These are phyloP conservation scores for Tothia fuscella DNA, from an alignment of 2,329 filamentous ascomycete genomes.

Conservation along the genomic window DNA sequence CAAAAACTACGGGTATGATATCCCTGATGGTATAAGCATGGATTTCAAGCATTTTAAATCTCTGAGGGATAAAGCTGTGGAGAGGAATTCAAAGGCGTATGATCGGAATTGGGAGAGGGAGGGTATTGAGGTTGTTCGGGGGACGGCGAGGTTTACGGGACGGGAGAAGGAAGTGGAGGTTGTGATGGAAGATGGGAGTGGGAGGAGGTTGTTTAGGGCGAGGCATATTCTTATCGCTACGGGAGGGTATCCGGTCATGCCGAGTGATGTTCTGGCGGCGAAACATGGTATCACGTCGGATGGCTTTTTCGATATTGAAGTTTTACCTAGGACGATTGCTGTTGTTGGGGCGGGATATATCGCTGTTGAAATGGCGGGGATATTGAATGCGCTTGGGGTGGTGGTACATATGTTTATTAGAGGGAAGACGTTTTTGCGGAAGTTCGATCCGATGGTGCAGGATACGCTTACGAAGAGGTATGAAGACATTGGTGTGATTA, in stretches of 20 bases:
- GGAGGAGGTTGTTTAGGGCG: conserved; percentile 28
- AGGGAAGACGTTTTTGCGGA: conserved; percentile 35
- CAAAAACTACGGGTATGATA: conserved; percentile 36
- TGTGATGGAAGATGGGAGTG: conserved; percentile 31
- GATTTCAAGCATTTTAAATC: conserved; percentile 37
- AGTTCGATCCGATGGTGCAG: conserved; percentile 42
- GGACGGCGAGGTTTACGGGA: conserved; percentile 34
- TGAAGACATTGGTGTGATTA: conserved; percentile 34
- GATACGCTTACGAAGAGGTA: conserved; percentile 40
- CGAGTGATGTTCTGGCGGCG: conserved; percentile 30
- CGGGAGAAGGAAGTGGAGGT: conserved; percentile 26
- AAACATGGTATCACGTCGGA: conserved; percentile 40
- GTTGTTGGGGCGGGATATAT: conserved; percentile 41
- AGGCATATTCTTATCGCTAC: conserved; percentile 38
- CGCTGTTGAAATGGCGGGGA: conserved; percentile 39
- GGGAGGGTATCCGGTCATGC: conserved; percentile 34
- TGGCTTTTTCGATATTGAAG: conserved; percentile 39
- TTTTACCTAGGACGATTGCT: conserved; percentile 37
- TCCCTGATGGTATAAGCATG: conserved; percentile 29
- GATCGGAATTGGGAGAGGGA: conserved; percentile 39
- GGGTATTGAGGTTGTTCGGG: conserved; percentile 38
- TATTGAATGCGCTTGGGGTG: conserved; percentile 36
- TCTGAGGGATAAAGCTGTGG: conserved; percentile 33
- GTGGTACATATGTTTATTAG: conserved; percentile 41
- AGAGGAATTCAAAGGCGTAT: conserved; percentile 35